Evolutionary conservation across 2,329 filamentous ascomycete genomes (phyloP).

Genomic region (Drechslera avenae): DNA sequence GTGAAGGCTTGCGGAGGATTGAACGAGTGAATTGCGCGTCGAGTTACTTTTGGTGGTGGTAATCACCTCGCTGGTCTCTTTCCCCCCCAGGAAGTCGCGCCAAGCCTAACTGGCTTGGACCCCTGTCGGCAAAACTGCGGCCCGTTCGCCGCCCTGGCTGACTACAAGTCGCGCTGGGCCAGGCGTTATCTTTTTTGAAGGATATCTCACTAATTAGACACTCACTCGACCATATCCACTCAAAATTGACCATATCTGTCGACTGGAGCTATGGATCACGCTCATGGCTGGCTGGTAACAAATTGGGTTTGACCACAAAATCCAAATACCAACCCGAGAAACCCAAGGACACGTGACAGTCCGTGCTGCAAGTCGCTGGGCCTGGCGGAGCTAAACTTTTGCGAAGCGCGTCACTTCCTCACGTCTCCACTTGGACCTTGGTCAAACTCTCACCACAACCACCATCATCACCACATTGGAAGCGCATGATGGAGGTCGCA

Average conservation of each 20-base stretch:
- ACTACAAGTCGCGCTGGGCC: too few species aligned
- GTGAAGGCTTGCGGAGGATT: constrained; percentile 23
- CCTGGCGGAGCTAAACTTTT: constrained; percentile 32
- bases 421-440: constrained; percentile 5
- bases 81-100: constrained; percentile 15
- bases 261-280: too few species aligned
- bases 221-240: too few species aligned
- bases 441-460: constrained; percentile 1
- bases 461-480: neutral
- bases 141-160: constrained; percentile 23
- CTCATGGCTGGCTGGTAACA: too few species aligned
- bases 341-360: too few species aligned
- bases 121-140: constrained; percentile 25
- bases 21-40: constrained; percentile 25
- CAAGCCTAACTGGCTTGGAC: constrained; percentile 9
- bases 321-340: neutral
- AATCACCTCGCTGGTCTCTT: constrained; percentile 25
- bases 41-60: constrained; percentile 12
- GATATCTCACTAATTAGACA: too few species aligned
- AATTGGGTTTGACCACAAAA: too few species aligned
- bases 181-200: too few species aligned
- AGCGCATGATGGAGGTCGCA: constrained; percentile 42
- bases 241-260: too few species aligned
- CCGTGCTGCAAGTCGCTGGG: too few species aligned
- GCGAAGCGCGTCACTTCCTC: constrained; percentile 17